Evolutionary conservation across 352 stramenopile genomes (phyloP).

Genomic region (Globisporangium sylvaticum): DNA sequence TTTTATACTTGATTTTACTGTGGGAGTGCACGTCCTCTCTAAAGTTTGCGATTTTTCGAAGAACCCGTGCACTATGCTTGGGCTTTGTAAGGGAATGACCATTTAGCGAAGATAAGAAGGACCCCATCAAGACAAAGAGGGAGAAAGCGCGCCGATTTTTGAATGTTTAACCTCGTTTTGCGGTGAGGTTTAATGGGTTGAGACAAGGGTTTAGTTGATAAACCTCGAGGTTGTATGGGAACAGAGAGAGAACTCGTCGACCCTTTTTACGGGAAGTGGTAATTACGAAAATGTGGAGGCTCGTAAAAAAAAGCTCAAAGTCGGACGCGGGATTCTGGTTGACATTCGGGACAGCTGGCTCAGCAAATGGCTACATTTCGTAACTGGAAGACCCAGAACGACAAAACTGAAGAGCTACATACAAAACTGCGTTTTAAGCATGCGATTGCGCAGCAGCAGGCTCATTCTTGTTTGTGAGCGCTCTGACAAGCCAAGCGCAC

Average conservation of each 20-base stretch:
- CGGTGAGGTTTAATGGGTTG: neutral
- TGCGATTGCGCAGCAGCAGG: neutral
- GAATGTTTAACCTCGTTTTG: neutral
- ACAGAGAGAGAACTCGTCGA: too few relatives aligned
- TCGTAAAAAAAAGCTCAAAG: neutral
- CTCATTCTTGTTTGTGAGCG: neutral
- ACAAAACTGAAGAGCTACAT: too few relatives aligned
- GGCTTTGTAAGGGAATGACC: too few relatives aligned
- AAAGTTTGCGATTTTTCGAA: too few relatives aligned
- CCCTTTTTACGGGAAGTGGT: neutral
- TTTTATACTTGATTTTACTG: too few relatives aligned
- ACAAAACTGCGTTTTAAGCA: neutral
- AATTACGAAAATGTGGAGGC: constrained; percentile 1
- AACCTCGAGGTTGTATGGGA: neutral
- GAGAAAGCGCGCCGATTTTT: neutral
- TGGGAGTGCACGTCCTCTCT: too few relatives aligned
- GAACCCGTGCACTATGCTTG: too few relatives aligned
- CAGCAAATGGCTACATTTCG: neutral
- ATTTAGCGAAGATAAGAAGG: too few relatives aligned
- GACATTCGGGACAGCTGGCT: constrained; percentile 6
- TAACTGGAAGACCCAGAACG: neutral
- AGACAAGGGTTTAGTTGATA: neutral
- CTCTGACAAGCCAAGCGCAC: neutral
- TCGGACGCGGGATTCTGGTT: neutral
- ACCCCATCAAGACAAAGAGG: too few relatives aligned